Base-by-base conservation (phyloP, 2,329 filamentous ascomycete genomes). In the Exophiala sp. region DNA sequence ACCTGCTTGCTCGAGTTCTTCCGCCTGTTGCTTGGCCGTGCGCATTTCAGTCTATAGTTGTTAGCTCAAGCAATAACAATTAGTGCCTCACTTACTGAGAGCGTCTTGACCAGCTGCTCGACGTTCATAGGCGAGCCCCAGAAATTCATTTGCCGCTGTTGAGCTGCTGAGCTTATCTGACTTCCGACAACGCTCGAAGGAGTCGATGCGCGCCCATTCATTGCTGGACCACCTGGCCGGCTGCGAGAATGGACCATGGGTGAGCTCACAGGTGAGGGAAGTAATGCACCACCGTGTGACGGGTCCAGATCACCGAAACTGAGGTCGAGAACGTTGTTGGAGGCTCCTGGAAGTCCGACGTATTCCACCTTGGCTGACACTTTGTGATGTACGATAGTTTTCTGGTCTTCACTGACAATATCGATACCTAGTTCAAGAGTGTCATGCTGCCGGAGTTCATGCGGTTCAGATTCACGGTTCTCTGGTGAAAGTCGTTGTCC, bases 331-430 rank as follows among this genome's bases (percentile, higher is more conserved):
- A 90, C 79, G 63, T 86, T 94, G 60, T 79, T 86, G 7, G 82
- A 79, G 9, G 83, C 79, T 38, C 79, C 83, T 56, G 90, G 80
- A 57, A 91, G 85, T 5, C 93, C 93, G 32, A 93, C 89, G 70
- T 96, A 88, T 67, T 98, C 93, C 48, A 98, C 89, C 66, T 94
- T 94, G 48, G 93, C 90, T 16, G 91, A 90, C 41, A 98, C 93
- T 66, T 98, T 98, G 73, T 97, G 93, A 65, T 98, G 93, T 11
- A 98, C 90, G 22, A 98, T 89, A 0, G 90, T 96, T 71, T 95
- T 97, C 67, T 97, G 91, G 66, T 98, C 93, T 67, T 98, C 93
- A 68, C 88, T 95, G 44, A 98, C 91, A 64, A 98, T 98, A 65
- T 98, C 93, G 62, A 98, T 98, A 48, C 93, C 93, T 29, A 98